Evolutionary conservation across 768 basidiomycete genomes (phyloP).

Genomic region (Suillus sp.): DNA sequence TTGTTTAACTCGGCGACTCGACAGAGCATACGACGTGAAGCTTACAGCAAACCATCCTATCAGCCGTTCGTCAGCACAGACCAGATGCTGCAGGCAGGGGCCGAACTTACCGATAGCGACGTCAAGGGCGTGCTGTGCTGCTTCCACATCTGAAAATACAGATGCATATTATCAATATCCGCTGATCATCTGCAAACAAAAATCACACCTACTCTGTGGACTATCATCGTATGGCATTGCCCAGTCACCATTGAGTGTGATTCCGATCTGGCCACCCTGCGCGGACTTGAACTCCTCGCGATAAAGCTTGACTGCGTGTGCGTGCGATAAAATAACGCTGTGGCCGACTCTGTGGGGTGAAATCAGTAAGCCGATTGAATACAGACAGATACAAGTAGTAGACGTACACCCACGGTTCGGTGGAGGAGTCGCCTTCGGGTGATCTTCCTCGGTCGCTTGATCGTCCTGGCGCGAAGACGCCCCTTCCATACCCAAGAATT

Average conservation of each 20-base stretch:
- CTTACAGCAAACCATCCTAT: constrained; percentile 62
- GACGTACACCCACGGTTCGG: constrained; percentile 70
- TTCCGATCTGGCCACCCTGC: constrained; percentile 73
- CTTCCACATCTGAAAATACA: constrained; percentile 53
- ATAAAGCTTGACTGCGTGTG: constrained; percentile 65
- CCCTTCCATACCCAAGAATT: constrained; percentile 69
- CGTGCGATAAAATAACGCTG: constrained; percentile 68
- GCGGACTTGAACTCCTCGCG: constrained; percentile 62
- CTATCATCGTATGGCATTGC: constrained; percentile 70
- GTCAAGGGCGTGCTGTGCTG: constrained; percentile 73
- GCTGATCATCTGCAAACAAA: background rate
- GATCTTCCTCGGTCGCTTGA: constrained; percentile 64
- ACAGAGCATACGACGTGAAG: constrained; percentile 7
- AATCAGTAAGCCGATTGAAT: background rate
- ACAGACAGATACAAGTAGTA: constrained; percentile 9
- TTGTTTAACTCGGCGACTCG: background rate
- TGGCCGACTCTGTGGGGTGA: constrained; percentile 59
- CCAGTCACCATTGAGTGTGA: constrained; percentile 80
- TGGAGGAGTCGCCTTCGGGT: constrained; percentile 62
- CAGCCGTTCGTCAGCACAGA: constrained; percentile 21
- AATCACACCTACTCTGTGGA: constrained; percentile 56
- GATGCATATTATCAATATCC: constrained; percentile 8
- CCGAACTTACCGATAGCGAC: constrained; percentile 62
- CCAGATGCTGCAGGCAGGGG: constrained; percentile 28
- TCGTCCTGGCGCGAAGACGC: constrained; percentile 71